Base-by-base conservation (phyloP, 2,329 filamentous ascomycete species). In the Pseudopyrenochaeta lycopersici region DNA sequence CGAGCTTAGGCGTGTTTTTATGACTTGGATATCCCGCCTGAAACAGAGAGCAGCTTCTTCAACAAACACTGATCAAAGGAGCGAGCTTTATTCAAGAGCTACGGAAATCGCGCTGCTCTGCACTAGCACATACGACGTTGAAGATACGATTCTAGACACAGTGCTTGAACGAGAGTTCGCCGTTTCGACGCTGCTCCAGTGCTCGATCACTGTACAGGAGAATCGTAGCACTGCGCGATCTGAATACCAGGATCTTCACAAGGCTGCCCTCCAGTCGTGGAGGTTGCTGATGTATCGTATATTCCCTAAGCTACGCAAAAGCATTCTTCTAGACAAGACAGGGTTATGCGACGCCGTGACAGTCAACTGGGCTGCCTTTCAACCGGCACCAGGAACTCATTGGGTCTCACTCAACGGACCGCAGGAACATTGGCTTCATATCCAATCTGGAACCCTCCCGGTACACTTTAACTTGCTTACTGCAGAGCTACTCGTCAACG, bases 401-500 rank as follows among this genome's bases (percentile, higher is more conserved):
- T 72, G 66, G 69, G 39, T 14, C 9, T 18, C 42, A 5, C 51
- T 65, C 21, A 15, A 43, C n/a, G 14, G 20, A 1, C 39, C 32
- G 2, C 36, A 60, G 11, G 12, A 75, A n/a, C 62, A 74, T 31
- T 80, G 77, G 77, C 21, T 77, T 1, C 46, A 55, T 7, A 72
- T 60, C 1, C 52, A 10, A 2, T 64, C 62, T 0, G 59, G 56
- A 0, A 42, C 15, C 1, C 27, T 66, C 1, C 41, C 54, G 1
- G 54, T 60, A 3, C 77, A 82, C 21, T 81, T 81, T 57, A 84
- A 85, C 54, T 43, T 85, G 0, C 57, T 88, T 2, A 81, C 76
- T 0, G 84, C 81, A 0, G 74, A 81, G 20, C 68, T 88, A 0
- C 73, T 86, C 0, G 77, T 87, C 0, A 76, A 86, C 50, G 84